Evolutionary conservation across 495 filamentous ascomycete genomes (phyloP), one percentile per base, ranked within the genome.

Genomic region (Lophiotrema nucula): DNA sequence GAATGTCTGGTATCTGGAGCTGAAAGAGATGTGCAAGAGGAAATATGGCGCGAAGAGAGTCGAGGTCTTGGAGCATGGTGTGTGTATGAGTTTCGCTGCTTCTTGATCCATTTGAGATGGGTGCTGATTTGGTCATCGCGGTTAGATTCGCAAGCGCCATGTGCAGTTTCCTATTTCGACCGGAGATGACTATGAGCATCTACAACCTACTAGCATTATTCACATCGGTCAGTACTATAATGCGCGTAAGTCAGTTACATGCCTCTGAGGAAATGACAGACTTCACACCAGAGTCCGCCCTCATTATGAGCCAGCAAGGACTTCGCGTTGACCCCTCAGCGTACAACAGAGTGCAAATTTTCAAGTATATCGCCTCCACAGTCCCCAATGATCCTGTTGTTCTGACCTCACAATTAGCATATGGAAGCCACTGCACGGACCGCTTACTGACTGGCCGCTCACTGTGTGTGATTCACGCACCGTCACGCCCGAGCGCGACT

Each of bases 21-120:
- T 56, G 10, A 26, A 18, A 6, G n/a, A 5, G 18, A 5, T 51
- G 33, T 26, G 53, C 21, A 53, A 53, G 45, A 10, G n/a, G 16
- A n/a, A 11, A 6, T 26, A 18, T 11, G 53, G 45, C 5, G 53
- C 53, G 13, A 31, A 48, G 10, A 13, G 26, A 10, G 45, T 56
- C 12, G 44, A 56, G 33, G 28, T 56, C 3, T 24, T 56, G 44
- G 53, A 56, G 24, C 53, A 54, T 49, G 42, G 51, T n/a, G 51
- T 49, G 24, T 11, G 51, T 16, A 12, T n/a, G n/a, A n/a, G n/a
- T n/a, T n/a, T 8, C 22, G n/a, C 6, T 45, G 16, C 41, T 45
- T 18, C n/a, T 18, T 45, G 8, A 45, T 18, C 41, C 41, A 8
- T 18, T 45, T 18, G 41, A 18, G 8, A n/a, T n/a, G n/a, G n/a